Evolutionary conservation across 169 alveolate genomes (phyloP).

Genomic region (Eimeria acervulina): DNA sequence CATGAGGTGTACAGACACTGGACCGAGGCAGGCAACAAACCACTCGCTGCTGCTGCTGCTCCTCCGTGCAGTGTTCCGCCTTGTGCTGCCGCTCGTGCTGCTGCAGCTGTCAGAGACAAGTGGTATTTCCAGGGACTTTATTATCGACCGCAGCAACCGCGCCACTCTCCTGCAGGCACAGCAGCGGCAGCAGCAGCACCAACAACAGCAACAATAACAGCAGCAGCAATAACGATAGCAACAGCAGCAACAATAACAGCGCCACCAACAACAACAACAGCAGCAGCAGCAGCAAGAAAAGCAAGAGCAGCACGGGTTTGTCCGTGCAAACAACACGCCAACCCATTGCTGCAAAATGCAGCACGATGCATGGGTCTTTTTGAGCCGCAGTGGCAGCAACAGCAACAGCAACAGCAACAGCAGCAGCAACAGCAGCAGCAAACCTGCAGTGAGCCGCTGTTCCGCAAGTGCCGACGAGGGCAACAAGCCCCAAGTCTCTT

Average conservation of each 20-base stretch:
- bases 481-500: slow-evolving; percentile 63
- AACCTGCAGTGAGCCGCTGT: slow-evolving; percentile 67
- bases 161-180: slow-evolving; percentile 30
- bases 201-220: neutral
- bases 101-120: slow-evolving; percentile 57
- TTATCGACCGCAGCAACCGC: slow-evolving; percentile 50
- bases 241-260: neutral
- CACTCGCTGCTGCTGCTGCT: slow-evolving; percentile 71
- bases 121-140: slow-evolving; percentile 40
- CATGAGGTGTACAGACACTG: slow-evolving; percentile 74
- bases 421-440: slow-evolving; percentile 53
- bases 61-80: slow-evolving; percentile 16
- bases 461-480: slow-evolving; percentile 57
- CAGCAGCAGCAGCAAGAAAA: neutral
- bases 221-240: neutral
- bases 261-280: neutral
- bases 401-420: slow-evolving; percentile 42
- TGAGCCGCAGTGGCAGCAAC: slow-evolving; percentile 13
- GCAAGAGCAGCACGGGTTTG: neutral
- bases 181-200: neutral
- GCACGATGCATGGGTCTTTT: neutral
- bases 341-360: neutral
- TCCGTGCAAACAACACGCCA: neutral
- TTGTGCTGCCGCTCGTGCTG: slow-evolving; percentile 59
- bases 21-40: slow-evolving; percentile 63